These are phyloP conservation scores for Dothideomycetes sp. DNA, from an alignment of 2,329 filamentous ascomycete genomes.

Conservation along the genomic window DNA sequence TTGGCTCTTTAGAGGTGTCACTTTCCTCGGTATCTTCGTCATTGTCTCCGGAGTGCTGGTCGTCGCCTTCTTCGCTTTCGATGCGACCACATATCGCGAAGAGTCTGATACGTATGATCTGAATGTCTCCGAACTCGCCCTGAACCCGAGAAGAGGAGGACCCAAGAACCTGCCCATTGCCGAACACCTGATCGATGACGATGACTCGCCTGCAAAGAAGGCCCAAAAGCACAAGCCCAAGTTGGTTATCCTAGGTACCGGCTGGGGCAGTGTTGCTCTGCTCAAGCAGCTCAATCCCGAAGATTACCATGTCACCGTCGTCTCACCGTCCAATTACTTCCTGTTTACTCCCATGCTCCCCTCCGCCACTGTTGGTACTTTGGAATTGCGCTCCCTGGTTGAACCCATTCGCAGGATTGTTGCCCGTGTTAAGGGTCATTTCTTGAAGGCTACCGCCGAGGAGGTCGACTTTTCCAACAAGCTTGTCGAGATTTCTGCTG, in stretches of 20 bases:
- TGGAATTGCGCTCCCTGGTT: slow-evolving; percentile 82
- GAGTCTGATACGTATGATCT: slow-evolving; percentile 60
- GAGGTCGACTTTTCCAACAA: slow-evolving; percentile 89
- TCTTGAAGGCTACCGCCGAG: slow-evolving; percentile 76
- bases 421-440: slow-evolving; percentile 70
- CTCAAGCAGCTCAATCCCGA: slow-evolving; percentile 83
- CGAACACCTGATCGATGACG: slow-evolving; percentile 79
- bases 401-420: slow-evolving; percentile 88
- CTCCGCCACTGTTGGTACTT: slow-evolving; percentile 88
- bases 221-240: slow-evolving; percentile 79
- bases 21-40: slow-evolving; percentile 66
- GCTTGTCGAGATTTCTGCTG: slow-evolving; percentile 74
- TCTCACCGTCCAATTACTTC: slow-evolving; percentile 94
- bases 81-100: slow-evolving; percentile 81
- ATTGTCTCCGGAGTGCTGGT: slow-evolving; percentile 60
- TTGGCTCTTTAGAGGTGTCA: slow-evolving; percentile 60
- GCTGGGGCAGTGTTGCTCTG: slow-evolving; percentile 89
- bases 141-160: slow-evolving; percentile 72
- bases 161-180: slow-evolving; percentile 93
- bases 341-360: slow-evolving; percentile 97
- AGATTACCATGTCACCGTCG: slow-evolving; percentile 91
- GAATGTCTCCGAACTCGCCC: slow-evolving; percentile 71
- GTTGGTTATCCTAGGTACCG: slow-evolving; percentile 83
- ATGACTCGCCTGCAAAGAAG: slow-evolving; percentile 63
- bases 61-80: slow-evolving; percentile 83